Evolutionary conservation across 2,329 filamentous ascomycete species (phyloP), one percentile per base, ranked within the genome.

Genomic region (Niveomyces coronatus): DNA sequence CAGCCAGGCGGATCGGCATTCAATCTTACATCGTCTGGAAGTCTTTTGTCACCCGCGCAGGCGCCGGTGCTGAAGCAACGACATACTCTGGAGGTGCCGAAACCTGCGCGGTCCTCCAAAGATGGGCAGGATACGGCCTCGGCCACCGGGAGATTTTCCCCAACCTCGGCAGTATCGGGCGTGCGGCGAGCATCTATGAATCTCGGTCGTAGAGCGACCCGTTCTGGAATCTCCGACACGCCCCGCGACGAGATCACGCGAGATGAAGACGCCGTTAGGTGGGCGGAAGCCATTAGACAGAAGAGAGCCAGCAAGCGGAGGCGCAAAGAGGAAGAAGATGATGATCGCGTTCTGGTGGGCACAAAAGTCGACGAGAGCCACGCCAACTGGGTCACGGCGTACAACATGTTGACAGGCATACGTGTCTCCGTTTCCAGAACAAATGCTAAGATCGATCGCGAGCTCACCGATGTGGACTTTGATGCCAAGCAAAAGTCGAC

Each of bases 351-450:
- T 9, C 74, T 96, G 22, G 88, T 98, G 14, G 91, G 91, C 43
- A 98, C 86, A 42, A 96, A 95, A 64, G 91, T 98, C 37, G 91
- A 98, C 56, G 88, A 96, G 65, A 84, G 85, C 53, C 91, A 98
- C 59, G 84, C 86, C 49, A 96, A 96, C 60, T 98, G 85, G 80
- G 87, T 94, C 31, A 95, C 87, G 2, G 91, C 91, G 42, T 98
- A 98, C 68, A 98, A 98, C 62, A 98, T 98, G 91, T 74, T 98
- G 64, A 98, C 91, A 27, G 91, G 91, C 46, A 98, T 98, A 56
- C 87, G 91, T 40, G 94, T 96, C 52, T 88, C 86, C 30, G 91
- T 98, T 18, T 96, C 88, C 46, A 75, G 91, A 52, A 94, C 88
- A 40, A 96, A 98, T 56, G 91, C 91, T 31, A 98, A 98, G 64